Evolutionary conservation across 257 asterid genomes (phyloP), one percentile per base, ranked within the genome.

Genomic region (Solanum acaule): DNA sequence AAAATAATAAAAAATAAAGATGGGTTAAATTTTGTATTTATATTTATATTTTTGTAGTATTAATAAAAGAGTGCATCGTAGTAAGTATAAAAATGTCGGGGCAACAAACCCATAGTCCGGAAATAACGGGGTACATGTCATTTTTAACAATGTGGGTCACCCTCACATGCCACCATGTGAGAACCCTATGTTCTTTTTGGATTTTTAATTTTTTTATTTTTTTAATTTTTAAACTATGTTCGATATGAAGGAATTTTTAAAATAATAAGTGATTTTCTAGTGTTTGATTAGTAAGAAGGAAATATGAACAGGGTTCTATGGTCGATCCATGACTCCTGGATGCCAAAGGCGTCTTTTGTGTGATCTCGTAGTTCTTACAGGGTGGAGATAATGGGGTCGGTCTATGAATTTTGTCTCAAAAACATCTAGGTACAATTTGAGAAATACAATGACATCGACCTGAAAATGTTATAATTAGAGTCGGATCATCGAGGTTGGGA

Each of bases 81-180:
- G 86, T 83, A 88, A 79, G 40, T 72, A 86, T 84, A 88, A 46
- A 88, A 88, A 71, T 87, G 91, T 89, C 83, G 87, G 77, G 87
- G 65, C 86, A 81, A 38, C 15, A 46, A 86, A 56, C 29, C 91
- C 90, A 91, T 86, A 90, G 90, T 91, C 98, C 96, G 93, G 92
- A 56, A 90, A 90, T 84, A 91, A 92, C 91, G 96, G 96, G 93
- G 90, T 92, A 89, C 94, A 83, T 93, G 92, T 93, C 94, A 93
- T 94, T 88, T 91, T 91, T 89, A 90, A 92, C 89, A 88, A 90
- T 16, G 93, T 93, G 96, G 96, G 95, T 83, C 98, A 91, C 89
- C 93, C 93, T 87, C 96, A 94, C 96, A 92, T 94, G 98, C 95
- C 72, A 89, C 94, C 98, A 94, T 93, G 95, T 93, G 95, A 91